phyloP scores from a whole-genome alignment of 1,284 basidiomycete genomes.

The Paramarasmius palmivorus region DNA sequence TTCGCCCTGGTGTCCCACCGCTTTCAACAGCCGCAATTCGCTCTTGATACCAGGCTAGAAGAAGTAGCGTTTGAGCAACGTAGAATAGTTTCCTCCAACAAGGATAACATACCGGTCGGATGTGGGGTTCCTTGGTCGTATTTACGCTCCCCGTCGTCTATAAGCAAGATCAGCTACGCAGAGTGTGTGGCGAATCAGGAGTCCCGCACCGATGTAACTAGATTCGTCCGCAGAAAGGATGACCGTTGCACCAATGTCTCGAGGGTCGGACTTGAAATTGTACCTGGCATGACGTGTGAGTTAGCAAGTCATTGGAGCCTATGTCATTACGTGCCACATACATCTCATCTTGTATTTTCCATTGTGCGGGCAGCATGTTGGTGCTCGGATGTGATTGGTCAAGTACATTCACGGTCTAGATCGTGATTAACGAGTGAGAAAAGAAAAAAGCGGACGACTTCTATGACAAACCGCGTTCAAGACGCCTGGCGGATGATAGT shows the following conservation, averaged over 20 bases:
- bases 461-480: slow-evolving; percentile 60
- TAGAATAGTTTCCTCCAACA: neutral
- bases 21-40: slow-evolving; percentile 56
- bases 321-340: slow-evolving; percentile 30
- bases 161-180: neutral
- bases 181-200: neutral
- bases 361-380: slow-evolving; percentile 59
- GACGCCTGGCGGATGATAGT: slow-evolving; percentile 62
- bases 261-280: slow-evolving; percentile 78
- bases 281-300: slow-evolving; percentile 45
- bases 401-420: slow-evolving; percentile 63
- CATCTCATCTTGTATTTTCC: slow-evolving; percentile 68
- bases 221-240: slow-evolving; percentile 70
- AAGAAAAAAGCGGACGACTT: neutral
- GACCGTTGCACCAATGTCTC: slow-evolving; percentile 63
- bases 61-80: neutral
- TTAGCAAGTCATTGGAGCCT: neutral
- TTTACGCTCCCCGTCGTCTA: slow-evolving; percentile 50
- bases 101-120: slow-evolving; percentile 47
- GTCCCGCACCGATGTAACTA: slow-evolving; percentile 55
- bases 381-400: slow-evolving; percentile 68
- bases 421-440: neutral
- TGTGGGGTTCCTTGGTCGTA: slow-evolving; percentile 65
- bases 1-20: slow-evolving; percentile 60
- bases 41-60: slow-evolving; percentile 80